Conservation (phyloP, 108 stramenopile genomes). For the Nitzschia sp. region DNA sequence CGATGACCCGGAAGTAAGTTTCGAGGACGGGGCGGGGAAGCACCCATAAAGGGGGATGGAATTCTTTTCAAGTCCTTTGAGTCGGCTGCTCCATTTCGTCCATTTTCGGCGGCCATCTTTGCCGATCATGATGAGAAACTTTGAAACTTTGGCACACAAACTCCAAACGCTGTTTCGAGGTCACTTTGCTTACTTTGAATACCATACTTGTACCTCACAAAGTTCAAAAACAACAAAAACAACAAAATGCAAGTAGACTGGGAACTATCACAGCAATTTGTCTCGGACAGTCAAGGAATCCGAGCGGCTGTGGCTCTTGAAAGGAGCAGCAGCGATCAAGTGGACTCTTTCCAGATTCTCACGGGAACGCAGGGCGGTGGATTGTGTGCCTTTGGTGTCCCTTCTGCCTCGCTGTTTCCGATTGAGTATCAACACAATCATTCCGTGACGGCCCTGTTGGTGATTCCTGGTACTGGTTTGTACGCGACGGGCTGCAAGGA, state of each 20-base stretch:
- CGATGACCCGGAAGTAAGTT: no score
- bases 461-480: not conserved
- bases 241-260: conserved; percentile 60
- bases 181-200: no score
- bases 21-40: no score
- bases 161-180: no score
- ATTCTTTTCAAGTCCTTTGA: no score
- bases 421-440: conserved; percentile 51
- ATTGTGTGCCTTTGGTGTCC: conserved; percentile 41
- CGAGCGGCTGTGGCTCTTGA: conserved; percentile 39
- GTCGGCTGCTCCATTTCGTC: no score
- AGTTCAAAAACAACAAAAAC: no score
- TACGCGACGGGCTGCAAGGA: conserved; percentile 85
- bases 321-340: not conserved
- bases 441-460: conserved; percentile 45
- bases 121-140: no score
- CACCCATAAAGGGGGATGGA: no score
- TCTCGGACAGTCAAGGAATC: conserved; percentile 50
- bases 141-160: no score
- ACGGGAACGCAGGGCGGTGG: conserved; percentile 53
- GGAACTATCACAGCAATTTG: conserved; percentile 53
- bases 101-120: no score
- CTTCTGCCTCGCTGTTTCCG: conserved; percentile 32
- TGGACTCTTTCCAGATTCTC: conserved; percentile 28
- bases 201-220: no score